Evolutionary conservation across 1,284 basidiomycete species (phyloP).

Genomic region (Rhizoctonia solani): DNA sequence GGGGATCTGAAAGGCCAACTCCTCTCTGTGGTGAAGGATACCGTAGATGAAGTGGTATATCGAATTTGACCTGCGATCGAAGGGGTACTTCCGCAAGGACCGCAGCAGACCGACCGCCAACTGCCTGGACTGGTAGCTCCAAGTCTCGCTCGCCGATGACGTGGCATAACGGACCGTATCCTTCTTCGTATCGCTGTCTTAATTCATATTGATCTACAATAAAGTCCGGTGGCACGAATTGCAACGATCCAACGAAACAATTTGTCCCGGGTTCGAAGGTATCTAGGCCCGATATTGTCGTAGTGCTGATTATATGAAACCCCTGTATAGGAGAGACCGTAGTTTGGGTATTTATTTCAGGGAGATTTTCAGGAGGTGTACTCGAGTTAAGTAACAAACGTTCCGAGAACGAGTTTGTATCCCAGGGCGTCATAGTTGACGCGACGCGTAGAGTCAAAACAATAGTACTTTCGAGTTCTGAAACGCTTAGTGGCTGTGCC

Average conservation of each 20-base stretch:
- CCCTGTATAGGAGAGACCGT: slow-evolving; percentile 24
- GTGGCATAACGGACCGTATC: slow-evolving; percentile 22
- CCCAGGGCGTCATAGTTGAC: slow-evolving; percentile 10
- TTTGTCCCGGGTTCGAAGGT: background rate
- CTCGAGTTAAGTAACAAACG: background rate
- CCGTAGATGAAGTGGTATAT: slow-evolving; percentile 38
- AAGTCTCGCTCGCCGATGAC: slow-evolving; percentile 37
- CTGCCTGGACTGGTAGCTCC: slow-evolving; percentile 37
- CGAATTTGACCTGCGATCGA: slow-evolving; percentile 2
- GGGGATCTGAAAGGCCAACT: slow-evolving; percentile 8
- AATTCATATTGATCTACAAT: slow-evolving; percentile 38
- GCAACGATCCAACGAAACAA: slow-evolving; percentile 27
- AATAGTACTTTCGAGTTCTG: background rate
- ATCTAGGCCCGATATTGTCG: slow-evolving; percentile 3
- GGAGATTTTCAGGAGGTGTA: background rate
- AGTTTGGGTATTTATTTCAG: background rate
- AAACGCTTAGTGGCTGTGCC: background rate
- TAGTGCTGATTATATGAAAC: slow-evolving; percentile 29
- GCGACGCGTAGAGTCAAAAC: background rate
- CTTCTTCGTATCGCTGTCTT: slow-evolving; percentile 26
- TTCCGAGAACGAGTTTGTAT: background rate
- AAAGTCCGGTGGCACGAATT: slow-evolving; percentile 35
- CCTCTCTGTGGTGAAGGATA: slow-evolving; percentile 35
- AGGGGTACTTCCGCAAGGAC: slow-evolving; percentile 22
- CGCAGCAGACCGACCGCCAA: slow-evolving; percentile 29